Evolutionary conservation across 352 stramenopile species (phyloP), one percentile per base, ranked within the genome.

Genomic region (Globisporangium abappressorium): DNA sequence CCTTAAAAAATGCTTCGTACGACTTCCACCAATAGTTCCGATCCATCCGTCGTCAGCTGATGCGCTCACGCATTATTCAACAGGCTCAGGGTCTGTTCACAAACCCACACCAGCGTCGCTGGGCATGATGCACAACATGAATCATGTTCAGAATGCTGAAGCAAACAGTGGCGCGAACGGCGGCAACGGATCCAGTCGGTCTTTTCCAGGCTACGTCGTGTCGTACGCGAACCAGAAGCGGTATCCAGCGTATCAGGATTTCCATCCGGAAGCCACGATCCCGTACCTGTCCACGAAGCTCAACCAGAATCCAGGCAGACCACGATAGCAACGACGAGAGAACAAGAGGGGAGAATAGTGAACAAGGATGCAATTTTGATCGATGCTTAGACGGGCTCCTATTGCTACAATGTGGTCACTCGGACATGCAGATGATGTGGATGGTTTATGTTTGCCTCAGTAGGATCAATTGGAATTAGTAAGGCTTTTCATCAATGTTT

Each of bases 401-500:
- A 56, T 22, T 38, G 14, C 58, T 57, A 53, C 33, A 47, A 53
- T 30, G 9, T 60, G 18, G 3, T 59, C 15, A 24, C 30, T 43
- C 26, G 3, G 7, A 26, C 55, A 28, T 36, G 30, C 55, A 60
- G 33, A 61, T 18, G 41, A 12, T 12, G n/a, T 65, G 53, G 51
- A 71, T 71, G 72, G 68, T 70, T 30, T 68, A 59, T 71, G 65
- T 73, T 60, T 60, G 68, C 82, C 82, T 92, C 84, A 91, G 84
- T 88, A 92, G 84, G 84, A 92, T 92, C 84, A 92, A 92, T 92
- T 92, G 84, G 82, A 92, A 92, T 87, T 83, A 85, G 24, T 78
- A 80, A 77, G 73, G 56, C 60, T 79, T 90, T 90, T 90, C 82
- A 87, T 88, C 82, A 90, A 74, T 53, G 20, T 64, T 65, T 82